Evolutionary conservation across 2,329 filamentous ascomycete species (phyloP), one percentile per base, ranked within the genome.

Genomic region (Cryphonectria carpinicola): DNA sequence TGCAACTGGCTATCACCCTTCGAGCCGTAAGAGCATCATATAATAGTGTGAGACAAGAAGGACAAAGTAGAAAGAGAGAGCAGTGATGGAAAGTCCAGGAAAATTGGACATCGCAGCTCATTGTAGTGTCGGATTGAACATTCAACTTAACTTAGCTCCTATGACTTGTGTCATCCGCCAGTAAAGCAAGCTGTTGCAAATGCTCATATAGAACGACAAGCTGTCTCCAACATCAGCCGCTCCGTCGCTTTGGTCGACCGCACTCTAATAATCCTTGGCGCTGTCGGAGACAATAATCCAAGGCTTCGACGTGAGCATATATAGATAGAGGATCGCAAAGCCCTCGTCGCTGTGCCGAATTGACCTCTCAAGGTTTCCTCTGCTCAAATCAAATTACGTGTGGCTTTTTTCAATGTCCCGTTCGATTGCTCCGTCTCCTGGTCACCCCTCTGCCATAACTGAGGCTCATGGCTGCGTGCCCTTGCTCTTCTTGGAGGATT

Each of bases 401-500:
- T 46, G 25, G 10, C 25, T 46, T 28, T 8, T 6, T 66, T 5
- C 22, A 39, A 35, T 19, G 25, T 6, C 22, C 39, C 49, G 13
- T 52, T 67, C 54, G 37, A 39, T 35, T 46, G 14, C 22, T 37
- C 22, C 19, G 35, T 19, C 6, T 22, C 41, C n/a, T n/a, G 35
- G 7, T 62, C 25, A 2, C 41, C 60, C 13, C 46, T 54, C 22
- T 35, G 4, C 41, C 35, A 32, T 17, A 11, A 41, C 37, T 17
- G n/a, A 43, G n/a, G 2, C 39, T 67, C 56, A 67, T 61, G 66
- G 66, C 22, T 52, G 41, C n/a, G n/a, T 46, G 43, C 41, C 41
- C 5, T 28, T 49, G 62, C 56, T 63, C 71, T 79, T 79, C 72
- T 80, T 80, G 60, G 77, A 73, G 19, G 78, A 77, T 75, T 87